Base-by-base conservation (phyloP, 2,329 filamentous ascomycete species). In the Eurotiales sp. region DNA sequence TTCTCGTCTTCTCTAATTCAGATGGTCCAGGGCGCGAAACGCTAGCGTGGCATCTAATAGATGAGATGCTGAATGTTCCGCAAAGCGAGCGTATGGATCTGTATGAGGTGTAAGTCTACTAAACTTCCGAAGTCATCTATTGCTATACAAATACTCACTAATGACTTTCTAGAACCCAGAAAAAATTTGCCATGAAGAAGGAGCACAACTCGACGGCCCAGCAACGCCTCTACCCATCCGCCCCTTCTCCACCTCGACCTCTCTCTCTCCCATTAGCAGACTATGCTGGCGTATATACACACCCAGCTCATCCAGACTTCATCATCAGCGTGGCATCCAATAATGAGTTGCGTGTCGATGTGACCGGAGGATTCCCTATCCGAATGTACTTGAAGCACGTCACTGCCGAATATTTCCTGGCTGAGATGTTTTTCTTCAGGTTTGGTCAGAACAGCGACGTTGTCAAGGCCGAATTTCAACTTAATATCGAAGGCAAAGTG, bases 1-100 rank as follows among this genome's bases (percentile, higher is more conserved):
- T 55, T 25, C 43, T 37, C 19, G 36, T 56, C 12, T 43, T 56
- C 4, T 48, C 50, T n/a, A 56, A 56, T 51, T 43, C 15, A 36
- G 23, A 51, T 45, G n/a, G 40, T 12, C 22, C 43, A 29, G 30
- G 42, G 11, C n/a, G 55, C 34, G 30, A 46, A 25, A 23, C 36
- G 19, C 46, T 53, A 4, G 46, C 46, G 17, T 53, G 41, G 41
- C 58, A 42, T 51, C 49, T 22, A 22, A 42, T 55, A 46, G 55
- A 56, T 44, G 30, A 50, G 15, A 29, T 53, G 22, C 34, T 56
- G 14, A 46, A 36, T 6, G 39, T 52, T 4, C 43, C 50, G 4
- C 37, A 32, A 32, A 17, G 47, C 8, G 47, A 55, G 25, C 50
- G 55, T 8, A 42, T 55, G 12, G 43, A 53, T 14, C 37, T 49